A percentile compares a stretch with the other conserved stretches of the same genome.
phyloP scores from a whole-genome alignment of 176 grass and related monocot genomes.

The Carex pumila region DNA sequence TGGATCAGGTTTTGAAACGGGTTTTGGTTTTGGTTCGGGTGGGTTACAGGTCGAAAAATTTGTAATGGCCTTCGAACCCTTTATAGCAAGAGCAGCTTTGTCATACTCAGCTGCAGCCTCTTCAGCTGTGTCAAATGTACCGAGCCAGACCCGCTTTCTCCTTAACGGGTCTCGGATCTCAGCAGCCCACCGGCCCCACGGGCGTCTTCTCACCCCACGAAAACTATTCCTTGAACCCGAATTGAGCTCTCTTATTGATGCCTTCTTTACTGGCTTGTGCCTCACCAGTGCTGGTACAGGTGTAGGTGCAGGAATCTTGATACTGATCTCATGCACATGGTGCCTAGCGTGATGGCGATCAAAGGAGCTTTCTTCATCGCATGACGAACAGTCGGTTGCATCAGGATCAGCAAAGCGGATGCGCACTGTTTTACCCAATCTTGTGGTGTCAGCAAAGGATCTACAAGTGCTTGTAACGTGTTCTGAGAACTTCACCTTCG shows the following conservation, averaged over 20 bases:
- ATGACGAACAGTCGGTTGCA: conserved; percentile 21
- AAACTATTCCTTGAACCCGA: conserved; percentile 51
- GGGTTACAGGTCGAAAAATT: conserved; percentile 43
- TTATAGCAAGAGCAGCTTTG: conserved; percentile 53
- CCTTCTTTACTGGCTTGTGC: neutral
- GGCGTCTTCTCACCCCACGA: conserved; percentile 63
- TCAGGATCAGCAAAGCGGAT: conserved; percentile 27
- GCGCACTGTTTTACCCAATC: conserved; percentile 1
- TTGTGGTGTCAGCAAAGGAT: neutral
- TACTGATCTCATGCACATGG: neutral
- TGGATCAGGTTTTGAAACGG: neutral
- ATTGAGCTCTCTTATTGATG: conserved; percentile 5
- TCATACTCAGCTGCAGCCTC: conserved; percentile 75
- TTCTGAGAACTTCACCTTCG: neutral
- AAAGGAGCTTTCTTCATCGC: neutral
- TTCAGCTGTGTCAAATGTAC: conserved; percentile 70
- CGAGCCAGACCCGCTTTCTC: conserved; percentile 76
- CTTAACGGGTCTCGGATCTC: conserved; percentile 87
- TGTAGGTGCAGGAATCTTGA: neutral
- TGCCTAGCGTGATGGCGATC: neutral
- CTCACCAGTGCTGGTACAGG: neutral
- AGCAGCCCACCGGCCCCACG: conserved; percentile 84
- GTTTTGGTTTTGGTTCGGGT: neutral
- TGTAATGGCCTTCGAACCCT: conserved; percentile 62
- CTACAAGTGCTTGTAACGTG: neutral